Evolutionary conservation across 179 eudicot genomes (phyloP).

Genomic region (Kewa caespitosa): DNA sequence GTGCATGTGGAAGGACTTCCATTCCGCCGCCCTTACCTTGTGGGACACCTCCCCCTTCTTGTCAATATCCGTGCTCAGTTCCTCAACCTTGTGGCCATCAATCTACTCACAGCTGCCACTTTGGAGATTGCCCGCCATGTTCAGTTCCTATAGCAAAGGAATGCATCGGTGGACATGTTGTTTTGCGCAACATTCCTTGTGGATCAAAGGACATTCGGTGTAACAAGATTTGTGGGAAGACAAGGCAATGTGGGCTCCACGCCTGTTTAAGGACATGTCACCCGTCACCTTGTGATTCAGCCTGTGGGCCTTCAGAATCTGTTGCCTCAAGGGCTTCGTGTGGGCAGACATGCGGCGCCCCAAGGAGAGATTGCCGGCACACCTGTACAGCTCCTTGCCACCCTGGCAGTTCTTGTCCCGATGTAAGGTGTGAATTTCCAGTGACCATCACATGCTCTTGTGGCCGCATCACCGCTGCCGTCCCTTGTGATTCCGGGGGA

Average conservation of each 20-base stretch:
- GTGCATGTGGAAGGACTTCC: constrained; percentile 91
- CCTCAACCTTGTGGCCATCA: constrained; percentile 93
- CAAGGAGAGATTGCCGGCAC: constrained; percentile 92
- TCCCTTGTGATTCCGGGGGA: constrained; percentile 93
- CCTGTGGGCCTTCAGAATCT: constrained; percentile 34
- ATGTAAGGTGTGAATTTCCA: constrained; percentile 67
- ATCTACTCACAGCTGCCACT: constrained; percentile 89
- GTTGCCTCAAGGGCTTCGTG: constrained; percentile 53
- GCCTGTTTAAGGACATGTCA: constrained; percentile 92
- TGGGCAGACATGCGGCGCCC: constrained; percentile 91
- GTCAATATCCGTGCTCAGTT: constrained; percentile 77
- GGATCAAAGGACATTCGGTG: constrained; percentile 93
- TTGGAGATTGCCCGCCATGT: constrained; percentile 95
- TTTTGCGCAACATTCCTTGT: constrained; percentile 87
- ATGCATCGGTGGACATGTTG: constrained; percentile 90
- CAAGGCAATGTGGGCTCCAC: constrained; percentile 85
- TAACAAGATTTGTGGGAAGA: constrained; percentile 77
- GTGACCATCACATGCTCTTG: constrained; percentile 84
- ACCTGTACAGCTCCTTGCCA: constrained; percentile 81
- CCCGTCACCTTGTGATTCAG: constrained; percentile 71
- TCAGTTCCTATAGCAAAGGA: constrained; percentile 82
- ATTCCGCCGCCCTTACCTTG: constrained; percentile 93
- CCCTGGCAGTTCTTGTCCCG: constrained; percentile 75
- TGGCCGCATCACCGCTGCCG: constrained; percentile 67
- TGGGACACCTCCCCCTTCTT: constrained; percentile 89